phyloP scores from a whole-genome alignment of 345 rosid genomes.

The Eucalyptus victrix region DNA sequence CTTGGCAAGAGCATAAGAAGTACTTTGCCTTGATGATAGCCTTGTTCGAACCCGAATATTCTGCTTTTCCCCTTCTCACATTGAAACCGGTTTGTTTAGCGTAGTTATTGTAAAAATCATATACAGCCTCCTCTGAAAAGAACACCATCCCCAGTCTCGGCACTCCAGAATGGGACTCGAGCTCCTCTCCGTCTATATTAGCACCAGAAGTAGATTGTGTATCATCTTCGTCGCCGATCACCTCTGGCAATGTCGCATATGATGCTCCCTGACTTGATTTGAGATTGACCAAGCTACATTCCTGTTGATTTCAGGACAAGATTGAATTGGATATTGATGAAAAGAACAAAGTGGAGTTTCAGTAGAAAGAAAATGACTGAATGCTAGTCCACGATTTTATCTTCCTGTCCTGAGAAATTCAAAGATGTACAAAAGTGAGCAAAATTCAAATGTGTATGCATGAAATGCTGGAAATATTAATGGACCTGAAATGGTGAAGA shows the following conservation, averaged over 20 bases:
- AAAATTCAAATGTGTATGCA: neutral
- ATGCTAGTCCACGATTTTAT: neutral
- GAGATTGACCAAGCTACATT: neutral
- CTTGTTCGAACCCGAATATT: neutral
- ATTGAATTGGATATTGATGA: neutral
- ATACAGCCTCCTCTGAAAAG: neutral
- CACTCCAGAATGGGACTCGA: neutral
- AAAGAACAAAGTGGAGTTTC: neutral
- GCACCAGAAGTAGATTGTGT: neutral
- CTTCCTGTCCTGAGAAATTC: neutral
- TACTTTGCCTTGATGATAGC: neutral
- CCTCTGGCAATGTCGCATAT: neutral
- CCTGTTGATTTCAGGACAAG: neutral
- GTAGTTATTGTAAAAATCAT: neutral
- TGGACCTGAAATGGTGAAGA: neutral
- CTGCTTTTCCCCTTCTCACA: neutral
- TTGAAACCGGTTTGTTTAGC: neutral
- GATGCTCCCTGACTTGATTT: neutral
- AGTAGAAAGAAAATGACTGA: neutral
- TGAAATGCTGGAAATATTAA: neutral
- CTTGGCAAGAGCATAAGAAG: neutral
- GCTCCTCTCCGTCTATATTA: neutral
- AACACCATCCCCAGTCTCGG: neutral
- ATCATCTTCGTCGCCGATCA: neutral
- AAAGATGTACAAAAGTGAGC: neutral